Percentiles rank a stretch among this genome's conserved stretches.
These are phyloP conservation scores for Parastagonospora avenae DNA, from an alignment of 2,329 filamentous ascomycete genomes.

Conservation along the genomic window DNA sequence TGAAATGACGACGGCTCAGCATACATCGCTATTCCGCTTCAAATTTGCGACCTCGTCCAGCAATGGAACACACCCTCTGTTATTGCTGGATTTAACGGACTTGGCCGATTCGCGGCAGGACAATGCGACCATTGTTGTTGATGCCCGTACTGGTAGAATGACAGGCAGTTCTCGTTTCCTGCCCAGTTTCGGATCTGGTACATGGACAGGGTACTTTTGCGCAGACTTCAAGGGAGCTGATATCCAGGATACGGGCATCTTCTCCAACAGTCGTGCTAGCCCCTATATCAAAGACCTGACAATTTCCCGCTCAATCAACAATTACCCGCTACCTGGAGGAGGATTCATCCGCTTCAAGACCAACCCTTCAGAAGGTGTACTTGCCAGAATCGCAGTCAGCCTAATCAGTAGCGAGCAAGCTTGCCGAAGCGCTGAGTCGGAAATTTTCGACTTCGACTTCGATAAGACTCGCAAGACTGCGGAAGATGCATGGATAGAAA, in stretches of 20 bases:
- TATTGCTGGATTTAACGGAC: constrained; percentile 70
- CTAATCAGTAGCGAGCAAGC: constrained; percentile 68
- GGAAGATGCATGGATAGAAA: constrained; percentile 63
- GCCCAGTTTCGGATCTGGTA: constrained; percentile 69
- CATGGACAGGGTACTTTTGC: constrained; percentile 67
- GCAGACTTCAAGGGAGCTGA: constrained; percentile 67
- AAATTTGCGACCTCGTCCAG: constrained; percentile 58
- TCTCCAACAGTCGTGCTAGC: constrained; percentile 61
- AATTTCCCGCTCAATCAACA: constrained; percentile 24
- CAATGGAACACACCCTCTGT: constrained; percentile 58
- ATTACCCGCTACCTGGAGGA: constrained; percentile 63
- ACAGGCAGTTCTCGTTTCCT: constrained; percentile 66
- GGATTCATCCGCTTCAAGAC: constrained; percentile 63
- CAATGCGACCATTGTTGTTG: constrained; percentile 62
- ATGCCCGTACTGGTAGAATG: constrained; percentile 63
- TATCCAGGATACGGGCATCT: constrained; percentile 66
- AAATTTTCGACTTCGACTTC: constrained; percentile 69
- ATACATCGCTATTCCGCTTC: constrained; percentile 69
- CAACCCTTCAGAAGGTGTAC: constrained; percentile 54
- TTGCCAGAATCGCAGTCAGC: constrained; percentile 68
- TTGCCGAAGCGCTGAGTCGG: constrained; percentile 66
- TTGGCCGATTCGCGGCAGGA: constrained; percentile 62
- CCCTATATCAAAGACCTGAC: constrained; percentile 27
- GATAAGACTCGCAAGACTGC: constrained; percentile 57
- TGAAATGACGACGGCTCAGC: constrained; percentile 72